Conservation (phyloP, 2,329 filamentous ascomycete genomes). For the Monosporascus sp. region DNA sequence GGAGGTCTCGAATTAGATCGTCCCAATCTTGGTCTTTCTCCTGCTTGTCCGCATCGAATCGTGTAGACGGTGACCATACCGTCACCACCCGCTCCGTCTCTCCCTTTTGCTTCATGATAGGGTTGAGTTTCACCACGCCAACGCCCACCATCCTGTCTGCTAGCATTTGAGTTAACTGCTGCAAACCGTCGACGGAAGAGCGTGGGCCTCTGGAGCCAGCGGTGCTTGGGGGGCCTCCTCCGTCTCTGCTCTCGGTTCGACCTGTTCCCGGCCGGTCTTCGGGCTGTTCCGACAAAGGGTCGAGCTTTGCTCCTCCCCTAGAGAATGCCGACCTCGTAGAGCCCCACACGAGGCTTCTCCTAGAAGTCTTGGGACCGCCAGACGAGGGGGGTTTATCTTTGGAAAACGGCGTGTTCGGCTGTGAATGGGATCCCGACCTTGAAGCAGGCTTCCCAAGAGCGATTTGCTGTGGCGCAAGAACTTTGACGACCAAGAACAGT, state of each 20-base stretch:
- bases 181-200: slow-evolving; percentile 28
- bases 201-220: slow-evolving; percentile 44
- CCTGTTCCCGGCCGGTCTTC: slow-evolving; percentile 32
- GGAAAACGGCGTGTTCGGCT: slow-evolving; percentile 29
- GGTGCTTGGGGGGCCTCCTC: slow-evolving; percentile 44
- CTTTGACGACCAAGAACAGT: slow-evolving; percentile 77
- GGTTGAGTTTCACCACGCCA: slow-evolving; percentile 70
- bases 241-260: slow-evolving; percentile 39
- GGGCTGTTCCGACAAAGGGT: slow-evolving; percentile 49
- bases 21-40: slow-evolving; percentile 64
- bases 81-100: slow-evolving; percentile 71
- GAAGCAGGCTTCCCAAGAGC: slow-evolving; percentile 42
- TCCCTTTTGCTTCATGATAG: slow-evolving; percentile 64
- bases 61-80: slow-evolving; percentile 65
- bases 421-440: slow-evolving; percentile 42
- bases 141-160: slow-evolving; percentile 69
- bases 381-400: slow-evolving; percentile 48
- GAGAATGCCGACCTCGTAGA: slow-evolving; percentile 49
- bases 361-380: slow-evolving; percentile 46
- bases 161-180: slow-evolving; percentile 33
- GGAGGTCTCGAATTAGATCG: slow-evolving; percentile 64
- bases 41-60: slow-evolving; percentile 49
- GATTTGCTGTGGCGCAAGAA: slow-evolving; percentile 57
- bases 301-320: slow-evolving; percentile 47
- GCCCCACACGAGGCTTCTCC: slow-evolving; percentile 67